Evolutionary conservation across 2,329 filamentous ascomycete genomes (phyloP).

Genomic region (Didymella sp.): DNA sequence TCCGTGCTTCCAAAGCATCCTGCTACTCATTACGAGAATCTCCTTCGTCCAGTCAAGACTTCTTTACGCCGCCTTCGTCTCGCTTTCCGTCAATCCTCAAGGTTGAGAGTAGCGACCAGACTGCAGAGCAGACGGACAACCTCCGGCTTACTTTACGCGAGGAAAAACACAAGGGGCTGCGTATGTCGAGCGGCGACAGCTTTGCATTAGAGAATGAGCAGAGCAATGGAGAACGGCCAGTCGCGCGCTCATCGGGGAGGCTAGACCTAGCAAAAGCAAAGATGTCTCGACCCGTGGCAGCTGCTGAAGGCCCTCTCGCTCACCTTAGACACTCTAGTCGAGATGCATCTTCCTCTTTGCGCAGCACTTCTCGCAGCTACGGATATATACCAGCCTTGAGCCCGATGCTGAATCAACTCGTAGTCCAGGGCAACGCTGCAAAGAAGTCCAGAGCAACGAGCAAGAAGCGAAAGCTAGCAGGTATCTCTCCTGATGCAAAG

Average conservation of each 20-base stretch:
- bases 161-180: not conserved
- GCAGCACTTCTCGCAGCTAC: not conserved
- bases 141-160: no score
- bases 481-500: not conserved
- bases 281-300: not conserved
- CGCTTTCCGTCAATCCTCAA: not conserved
- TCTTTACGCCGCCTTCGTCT: slow-evolving; percentile 27
- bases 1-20: not conserved
- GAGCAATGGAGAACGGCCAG: not conserved
- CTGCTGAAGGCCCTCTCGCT: not conserved
- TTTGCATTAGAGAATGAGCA: not conserved
- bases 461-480: not conserved
- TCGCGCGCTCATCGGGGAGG: not conserved
- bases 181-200: not conserved
- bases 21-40: slow-evolving; percentile 12
- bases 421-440: not conserved
- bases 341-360: not conserved
- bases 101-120: not conserved
- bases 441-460: not conserved
- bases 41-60: slow-evolving; percentile 16
- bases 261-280: not conserved
- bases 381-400: not conserved
- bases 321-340: not conserved
- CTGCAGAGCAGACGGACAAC: not conserved
- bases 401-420: not conserved